Conservation (phyloP, 2,329 filamentous ascomycete species). For the Penicillium sclerotigenum region DNA sequence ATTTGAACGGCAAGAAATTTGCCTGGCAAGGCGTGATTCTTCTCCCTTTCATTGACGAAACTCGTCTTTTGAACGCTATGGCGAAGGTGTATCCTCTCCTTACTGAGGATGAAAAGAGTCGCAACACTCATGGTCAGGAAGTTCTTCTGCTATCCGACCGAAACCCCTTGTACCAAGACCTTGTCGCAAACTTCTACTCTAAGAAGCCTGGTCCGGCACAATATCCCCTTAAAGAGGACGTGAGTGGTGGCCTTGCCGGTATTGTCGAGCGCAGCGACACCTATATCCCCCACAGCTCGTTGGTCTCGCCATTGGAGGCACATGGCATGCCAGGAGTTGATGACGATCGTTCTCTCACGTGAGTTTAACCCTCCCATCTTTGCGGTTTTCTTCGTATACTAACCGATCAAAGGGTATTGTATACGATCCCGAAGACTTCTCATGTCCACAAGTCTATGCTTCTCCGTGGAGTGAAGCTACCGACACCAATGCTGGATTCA, state of each 20-base stretch:
- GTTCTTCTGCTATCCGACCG: slow-evolving; percentile 79
- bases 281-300: slow-evolving; percentile 77
- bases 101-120: slow-evolving; percentile 68
- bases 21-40: slow-evolving; percentile 95
- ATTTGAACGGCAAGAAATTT: slow-evolving; percentile 97
- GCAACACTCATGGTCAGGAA: slow-evolving; percentile 78
- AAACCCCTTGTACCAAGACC: slow-evolving; percentile 80
- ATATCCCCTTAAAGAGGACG: slow-evolving; percentile 69
- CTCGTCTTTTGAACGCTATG: slow-evolving; percentile 77
- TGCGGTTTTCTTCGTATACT: slow-evolving; percentile 12
- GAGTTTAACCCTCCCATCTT: slow-evolving; percentile 37
- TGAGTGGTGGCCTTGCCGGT: slow-evolving; percentile 75
- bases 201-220: slow-evolving; percentile 71
- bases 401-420: slow-evolving; percentile 65
- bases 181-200: slow-evolving; percentile 83
- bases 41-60: slow-evolving; percentile 93
- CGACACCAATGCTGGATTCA: slow-evolving; percentile 67
- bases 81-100: slow-evolving; percentile 76
- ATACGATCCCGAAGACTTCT: slow-evolving; percentile 70
- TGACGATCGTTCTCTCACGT: slow-evolving; percentile 82
- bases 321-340: slow-evolving; percentile 73
- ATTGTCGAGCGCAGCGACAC: slow-evolving; percentile 75
- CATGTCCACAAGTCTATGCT: slow-evolving; percentile 91
- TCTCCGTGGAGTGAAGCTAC: slow-evolving; percentile 74
- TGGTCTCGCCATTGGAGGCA: slow-evolving; percentile 73